Conservation (phyloP, 306 rosid genomes). For the Cucumis melo region DNA sequence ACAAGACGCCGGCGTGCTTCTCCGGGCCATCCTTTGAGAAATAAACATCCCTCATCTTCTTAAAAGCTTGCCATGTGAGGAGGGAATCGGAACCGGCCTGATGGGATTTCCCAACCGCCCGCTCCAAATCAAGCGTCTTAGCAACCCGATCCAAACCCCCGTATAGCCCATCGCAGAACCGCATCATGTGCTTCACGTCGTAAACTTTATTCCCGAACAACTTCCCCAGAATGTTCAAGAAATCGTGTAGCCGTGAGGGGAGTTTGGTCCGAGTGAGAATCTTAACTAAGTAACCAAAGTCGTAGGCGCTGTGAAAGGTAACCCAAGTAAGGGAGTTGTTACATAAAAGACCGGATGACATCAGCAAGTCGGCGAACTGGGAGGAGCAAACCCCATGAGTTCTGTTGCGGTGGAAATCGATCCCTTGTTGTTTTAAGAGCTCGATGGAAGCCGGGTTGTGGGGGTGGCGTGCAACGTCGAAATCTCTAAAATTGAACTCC, state of each 20-base stretch:
- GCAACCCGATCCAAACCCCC: conserved; percentile 78
- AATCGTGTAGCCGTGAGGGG: conserved; percentile 28
- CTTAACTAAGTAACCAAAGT: conserved; percentile 58
- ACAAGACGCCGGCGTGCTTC: conserved; percentile 56
- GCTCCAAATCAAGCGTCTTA: conserved; percentile 31
- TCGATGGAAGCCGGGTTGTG: conserved; percentile 51
- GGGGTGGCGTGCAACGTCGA: conserved; percentile 28
- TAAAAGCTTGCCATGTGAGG: conserved; percentile 66
- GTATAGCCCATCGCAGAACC: conserved; percentile 36
- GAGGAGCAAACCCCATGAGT: conserved; percentile 26
- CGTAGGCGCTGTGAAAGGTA: conserved; percentile 63
- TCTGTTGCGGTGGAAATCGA: conserved; percentile 39
- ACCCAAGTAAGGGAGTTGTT: conserved; percentile 52
- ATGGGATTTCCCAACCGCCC: conserved; percentile 73
- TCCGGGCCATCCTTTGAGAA: conserved; percentile 32
- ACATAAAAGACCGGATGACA: conserved; percentile 52
- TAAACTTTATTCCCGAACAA: conserved; percentile 48
- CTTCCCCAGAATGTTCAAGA: conserved; percentile 13
- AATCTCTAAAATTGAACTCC: conserved; percentile 71
- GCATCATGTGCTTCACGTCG: conserved; percentile 62
- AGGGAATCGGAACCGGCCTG: conserved; percentile 79
- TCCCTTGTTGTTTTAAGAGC: conserved; percentile 50
- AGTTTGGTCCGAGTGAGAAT: conserved; percentile 27
- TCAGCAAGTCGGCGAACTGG: conserved; percentile 36
- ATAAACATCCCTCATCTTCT: conserved; percentile 44